Evolutionary conservation across 1,284 basidiomycete species (phyloP), one percentile per base, ranked within the genome.

Genomic region (Rhodotorula sp.): DNA sequence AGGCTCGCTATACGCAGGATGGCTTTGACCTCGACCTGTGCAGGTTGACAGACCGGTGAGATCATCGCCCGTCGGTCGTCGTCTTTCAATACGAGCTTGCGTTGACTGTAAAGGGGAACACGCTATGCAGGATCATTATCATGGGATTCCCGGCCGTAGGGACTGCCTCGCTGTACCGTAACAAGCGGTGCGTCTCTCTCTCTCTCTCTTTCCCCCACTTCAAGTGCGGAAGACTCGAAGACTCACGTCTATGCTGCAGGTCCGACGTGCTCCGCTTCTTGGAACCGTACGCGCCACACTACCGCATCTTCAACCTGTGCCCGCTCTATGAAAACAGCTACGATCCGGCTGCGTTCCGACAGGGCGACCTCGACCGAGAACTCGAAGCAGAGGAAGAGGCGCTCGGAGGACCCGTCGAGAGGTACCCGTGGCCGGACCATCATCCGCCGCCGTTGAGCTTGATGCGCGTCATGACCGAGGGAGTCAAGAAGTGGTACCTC

Each of bases 111-210:
- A 12, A 12, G 3, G n/a, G 54, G n/a, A 16, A 55, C 28, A 23
- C 19, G 19, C 18, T 50, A 58, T 64, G 69, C 61, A 67, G 87
- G 49, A 84, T 95, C 73, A 89, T 94, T 72, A 90, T 94, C 75
- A 93, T 84, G 83, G 84, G 92, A n/a, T 94, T 90, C 79, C 93
- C 93, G 0, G 91, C 93, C 0, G 83, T 85, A 0, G 93, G 92
- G 3, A 78, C 94, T 2, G 90, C 92, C 76, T 86, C 89, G 0
- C 80, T 91, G 52, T 95, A 95, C 78, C 86, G 93, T 62, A 95
- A 95, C 79, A 85, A 85, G 50, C 84, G 90, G 60, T 67, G 28
- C 48, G 62, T 47, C 23, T 15, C n/a, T n/a, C 26, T n/a, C 21
- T 8, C 19, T 38, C 61, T 26, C 15, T 28, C 28, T 28, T 18